Conservation (phyloP, 129 eudicot species). For the Lactuca sativa region DNA sequence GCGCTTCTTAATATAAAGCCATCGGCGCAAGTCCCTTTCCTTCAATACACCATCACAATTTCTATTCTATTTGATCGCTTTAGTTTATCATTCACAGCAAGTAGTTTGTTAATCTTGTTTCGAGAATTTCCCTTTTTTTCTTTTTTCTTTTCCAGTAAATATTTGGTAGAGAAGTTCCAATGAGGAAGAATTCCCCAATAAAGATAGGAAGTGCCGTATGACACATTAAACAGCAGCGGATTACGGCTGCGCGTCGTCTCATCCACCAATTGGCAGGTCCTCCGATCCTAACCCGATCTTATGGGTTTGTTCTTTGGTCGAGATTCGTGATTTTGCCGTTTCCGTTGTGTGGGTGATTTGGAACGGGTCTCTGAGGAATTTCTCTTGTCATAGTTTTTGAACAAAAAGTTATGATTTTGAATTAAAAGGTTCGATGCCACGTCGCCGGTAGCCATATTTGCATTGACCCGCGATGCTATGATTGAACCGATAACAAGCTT, state of each 20-base stretch:
- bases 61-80: too few relatives aligned
- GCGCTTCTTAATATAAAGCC: neutral
- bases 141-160: too few relatives aligned
- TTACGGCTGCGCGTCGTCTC: constrained; percentile 28
- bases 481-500: constrained; percentile 54
- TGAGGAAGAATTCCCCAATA: constrained; percentile 62
- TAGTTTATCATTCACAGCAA: neutral
- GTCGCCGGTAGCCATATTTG: constrained; percentile 61
- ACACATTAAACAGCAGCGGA: constrained; percentile 51
- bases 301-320: constrained; percentile 36
- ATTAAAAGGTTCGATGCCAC: constrained; percentile 76
- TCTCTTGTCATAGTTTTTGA: neutral
- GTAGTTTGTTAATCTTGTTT: neutral
- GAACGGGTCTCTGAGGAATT: constrained; percentile 73
- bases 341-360: constrained; percentile 62
- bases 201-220: constrained; percentile 87
- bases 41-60: neutral
- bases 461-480: constrained; percentile 77
- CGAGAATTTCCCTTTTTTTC: too few relatives aligned
- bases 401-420: neutral
- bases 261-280: constrained; percentile 36
- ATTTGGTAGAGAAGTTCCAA: constrained; percentile 7
- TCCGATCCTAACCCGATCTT: neutral
- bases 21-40: neutral
- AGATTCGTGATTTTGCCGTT: constrained; percentile 13